A percentile compares a stretch with the other conserved stretches of the same genome.
Evolutionary conservation across 2,329 filamentous ascomycete genomes (phyloP).

Genomic region (Aspergillus ibericus): DNA sequence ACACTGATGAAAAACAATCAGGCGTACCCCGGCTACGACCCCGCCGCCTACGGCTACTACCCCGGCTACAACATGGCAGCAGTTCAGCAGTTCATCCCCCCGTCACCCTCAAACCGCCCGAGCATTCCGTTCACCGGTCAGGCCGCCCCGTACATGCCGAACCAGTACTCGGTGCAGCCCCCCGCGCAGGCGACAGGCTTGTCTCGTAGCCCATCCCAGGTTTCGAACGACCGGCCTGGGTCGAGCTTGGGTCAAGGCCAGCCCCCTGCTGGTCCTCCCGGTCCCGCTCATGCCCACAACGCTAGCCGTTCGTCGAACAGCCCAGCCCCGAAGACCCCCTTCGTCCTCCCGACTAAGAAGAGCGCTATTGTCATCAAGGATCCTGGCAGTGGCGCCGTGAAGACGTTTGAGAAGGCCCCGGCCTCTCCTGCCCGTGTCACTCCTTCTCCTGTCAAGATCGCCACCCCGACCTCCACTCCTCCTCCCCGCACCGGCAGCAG

Average conservation of each 20-base stretch:
- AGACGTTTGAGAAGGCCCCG: conserved; percentile 68
- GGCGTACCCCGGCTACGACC: conserved; percentile 54
- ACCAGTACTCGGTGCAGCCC: conserved; percentile 51
- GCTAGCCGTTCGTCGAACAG: conserved; percentile 56
- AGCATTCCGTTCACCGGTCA: conserved; percentile 52
- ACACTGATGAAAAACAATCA: conserved; percentile 62
- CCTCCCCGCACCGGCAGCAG: conserved; percentile 72
- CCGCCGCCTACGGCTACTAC: conserved; percentile 42
- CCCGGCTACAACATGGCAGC: conserved; percentile 38
- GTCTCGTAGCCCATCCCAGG: conserved; percentile 80
- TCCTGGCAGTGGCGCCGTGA: conserved; percentile 72
- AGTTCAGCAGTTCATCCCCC: conserved; percentile 42
- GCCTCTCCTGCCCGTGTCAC: conserved; percentile 58
- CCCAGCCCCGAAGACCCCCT: conserved; percentile 62
- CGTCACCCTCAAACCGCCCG: conserved; percentile 49
- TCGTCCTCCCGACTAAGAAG: conserved; percentile 65
- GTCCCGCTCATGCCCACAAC: conserved; percentile 49
- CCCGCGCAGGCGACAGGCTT: conserved; percentile 65
- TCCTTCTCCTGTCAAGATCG: conserved; percentile 58
- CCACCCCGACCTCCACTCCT: conserved; percentile 75
- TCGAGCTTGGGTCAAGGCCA: conserved; percentile 63
- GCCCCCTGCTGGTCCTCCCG: conserved; percentile 51
- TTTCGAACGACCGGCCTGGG: conserved; percentile 66
- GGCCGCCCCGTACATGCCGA: conserved; percentile 51
- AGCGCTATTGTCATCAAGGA: conserved; percentile 83